A percentile compares a stretch with the other conserved stretches of the same genome.
Evolutionary conservation across 2,329 filamentous ascomycete species (phyloP).

Genomic region (Pseudogymnoascus sp.): DNA sequence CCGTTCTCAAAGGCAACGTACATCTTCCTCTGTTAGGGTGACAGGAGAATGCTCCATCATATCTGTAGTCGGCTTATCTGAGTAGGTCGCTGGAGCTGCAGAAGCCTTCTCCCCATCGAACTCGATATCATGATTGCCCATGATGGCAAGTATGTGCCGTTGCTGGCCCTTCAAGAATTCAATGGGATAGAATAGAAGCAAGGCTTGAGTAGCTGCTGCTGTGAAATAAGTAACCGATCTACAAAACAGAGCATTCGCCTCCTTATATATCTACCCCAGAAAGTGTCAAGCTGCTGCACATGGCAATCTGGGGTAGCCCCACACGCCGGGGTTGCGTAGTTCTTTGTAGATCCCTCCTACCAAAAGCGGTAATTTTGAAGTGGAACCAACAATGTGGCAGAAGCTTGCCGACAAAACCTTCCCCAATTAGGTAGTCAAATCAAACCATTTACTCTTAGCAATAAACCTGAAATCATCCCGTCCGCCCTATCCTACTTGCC

Average conservation of each 20-base stretch:
- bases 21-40: slow-evolving; percentile 11
- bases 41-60: slow-evolving; percentile 4
- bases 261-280: slow-evolving; percentile 8
- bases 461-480: not conserved
- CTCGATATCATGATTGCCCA: not conserved
- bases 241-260: not conserved
- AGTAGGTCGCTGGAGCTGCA: not conserved
- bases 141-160: not conserved
- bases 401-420: not conserved
- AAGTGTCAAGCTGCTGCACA: not conserved
- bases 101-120: not conserved
- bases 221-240: not conserved
- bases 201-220: not conserved
- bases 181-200: not conserved
- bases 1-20: not conserved
- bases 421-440: not conserved
- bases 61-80: not conserved
- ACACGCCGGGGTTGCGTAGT: not conserved
- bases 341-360: not conserved
- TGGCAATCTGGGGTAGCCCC: slow-evolving; percentile 7
- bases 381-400: not conserved
- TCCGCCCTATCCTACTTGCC: not conserved
- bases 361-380: slow-evolving; percentile 5
- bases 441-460: not conserved
- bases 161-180: not conserved